A percentile compares a stretch with the other conserved stretches of the same genome.
These are phyloP conservation scores for Metarhizium anisopliae DNA, from an alignment of 2,329 filamentous ascomycete genomes.

Conservation along the genomic window DNA sequence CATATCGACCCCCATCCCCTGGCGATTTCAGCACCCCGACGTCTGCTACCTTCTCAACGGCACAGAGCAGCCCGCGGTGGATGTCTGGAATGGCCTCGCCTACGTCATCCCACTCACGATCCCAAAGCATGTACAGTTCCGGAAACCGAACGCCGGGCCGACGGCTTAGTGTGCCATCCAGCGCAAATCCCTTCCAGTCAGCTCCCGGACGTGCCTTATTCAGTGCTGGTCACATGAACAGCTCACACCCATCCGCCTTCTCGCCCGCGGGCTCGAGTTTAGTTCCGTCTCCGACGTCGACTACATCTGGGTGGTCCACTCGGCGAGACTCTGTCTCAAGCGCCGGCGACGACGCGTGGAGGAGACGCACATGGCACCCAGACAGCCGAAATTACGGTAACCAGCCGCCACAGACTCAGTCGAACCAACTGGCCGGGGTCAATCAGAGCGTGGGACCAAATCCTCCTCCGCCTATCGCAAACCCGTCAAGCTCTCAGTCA, in stretches of 20 bases:
- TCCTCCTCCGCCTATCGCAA: constrained; percentile 40
- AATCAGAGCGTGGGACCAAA: constrained; percentile 53
- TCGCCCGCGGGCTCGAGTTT: constrained; percentile 49
- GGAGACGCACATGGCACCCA: constrained; percentile 85
- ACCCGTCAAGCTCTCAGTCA: constrained; percentile 42
- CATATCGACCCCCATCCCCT: constrained; percentile 57
- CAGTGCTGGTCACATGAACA: constrained; percentile 43
- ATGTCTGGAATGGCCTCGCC: constrained; percentile 63
- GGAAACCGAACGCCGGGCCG: constrained; percentile 60
- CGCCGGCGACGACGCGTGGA: constrained; percentile 64
- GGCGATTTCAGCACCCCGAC: constrained; percentile 75
- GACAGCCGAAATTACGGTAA: constrained; percentile 58
- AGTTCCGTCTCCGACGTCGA: constrained; percentile 55
- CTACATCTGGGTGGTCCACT: constrained; percentile 48
- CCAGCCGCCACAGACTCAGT: constrained; percentile 44
- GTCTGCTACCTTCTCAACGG: constrained; percentile 71
- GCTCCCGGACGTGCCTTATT: constrained; percentile 50
- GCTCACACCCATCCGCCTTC: constrained; percentile 47
- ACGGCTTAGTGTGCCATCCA: constrained; percentile 74
- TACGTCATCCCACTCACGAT: constrained; percentile 56
- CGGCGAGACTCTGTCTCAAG: constrained; percentile 57
- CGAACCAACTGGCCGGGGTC: constrained; percentile 67
- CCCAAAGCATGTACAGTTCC: constrained; percentile 60
- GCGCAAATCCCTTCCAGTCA: constrained; percentile 63
- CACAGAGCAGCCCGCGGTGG: constrained; percentile 69